These are phyloP conservation scores for Fusarium piperis DNA, from an alignment of 2,329 filamentous ascomycete genomes.

Conservation along the genomic window DNA sequence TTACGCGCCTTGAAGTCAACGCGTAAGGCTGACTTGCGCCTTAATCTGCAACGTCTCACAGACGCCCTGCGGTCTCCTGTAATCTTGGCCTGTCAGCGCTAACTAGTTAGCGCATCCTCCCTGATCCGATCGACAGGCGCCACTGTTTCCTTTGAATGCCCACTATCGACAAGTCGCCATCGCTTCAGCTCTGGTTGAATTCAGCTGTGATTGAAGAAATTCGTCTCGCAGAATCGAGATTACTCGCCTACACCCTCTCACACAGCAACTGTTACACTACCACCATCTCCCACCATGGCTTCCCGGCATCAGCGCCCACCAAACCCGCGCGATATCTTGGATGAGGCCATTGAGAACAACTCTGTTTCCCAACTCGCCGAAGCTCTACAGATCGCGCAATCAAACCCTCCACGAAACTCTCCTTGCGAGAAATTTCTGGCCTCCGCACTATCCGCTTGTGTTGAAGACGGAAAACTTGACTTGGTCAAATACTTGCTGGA, in stretches of 20 bases:
- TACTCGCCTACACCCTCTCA: neutral
- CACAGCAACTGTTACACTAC: neutral
- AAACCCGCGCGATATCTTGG: neutral
- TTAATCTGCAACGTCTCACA: neutral
- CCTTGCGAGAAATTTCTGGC: neutral
- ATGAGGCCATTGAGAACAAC: neutral
- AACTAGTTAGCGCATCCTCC: neutral
- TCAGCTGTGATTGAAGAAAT: neutral
- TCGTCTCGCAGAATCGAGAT: neutral
- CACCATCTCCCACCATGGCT: neutral
- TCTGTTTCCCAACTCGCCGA: neutral
- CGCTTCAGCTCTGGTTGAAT: neutral
- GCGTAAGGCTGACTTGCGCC: neutral
- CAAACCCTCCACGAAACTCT: neutral
- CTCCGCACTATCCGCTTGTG: neutral
- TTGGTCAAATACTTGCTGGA: neutral
- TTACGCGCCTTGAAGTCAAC: neutral
- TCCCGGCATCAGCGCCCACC: neutral
- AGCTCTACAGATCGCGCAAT: neutral
- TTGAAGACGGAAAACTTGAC: neutral
- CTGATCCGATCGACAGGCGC: neutral
- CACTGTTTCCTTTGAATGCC: neutral
- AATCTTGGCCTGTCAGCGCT: neutral
- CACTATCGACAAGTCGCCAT: neutral
- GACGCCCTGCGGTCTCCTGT: neutral